phyloP scores from a whole-genome alignment of 352 stramenopile species.

The Phytophthora hibernalis region DNA sequence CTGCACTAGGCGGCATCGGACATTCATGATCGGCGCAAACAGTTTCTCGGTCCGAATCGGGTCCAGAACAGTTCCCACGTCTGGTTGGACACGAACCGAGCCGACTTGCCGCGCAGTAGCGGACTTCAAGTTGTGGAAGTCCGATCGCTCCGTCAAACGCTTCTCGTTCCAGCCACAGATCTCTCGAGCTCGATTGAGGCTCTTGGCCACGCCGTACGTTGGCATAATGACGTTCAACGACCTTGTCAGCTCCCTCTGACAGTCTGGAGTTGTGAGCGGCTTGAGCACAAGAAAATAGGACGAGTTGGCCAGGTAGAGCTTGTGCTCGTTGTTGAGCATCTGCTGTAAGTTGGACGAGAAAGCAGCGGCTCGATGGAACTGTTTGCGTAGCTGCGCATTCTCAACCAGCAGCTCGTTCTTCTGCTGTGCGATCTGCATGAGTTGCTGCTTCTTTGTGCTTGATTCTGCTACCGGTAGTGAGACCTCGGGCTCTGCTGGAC shows the following conservation, averaged over 20 bases:
- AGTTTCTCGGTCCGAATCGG: conserved; percentile 34
- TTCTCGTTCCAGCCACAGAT: conserved; percentile 45
- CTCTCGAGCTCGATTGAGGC: conserved; percentile 20
- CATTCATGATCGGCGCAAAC: conserved; percentile 36
- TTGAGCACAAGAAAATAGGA: conserved; percentile 42
- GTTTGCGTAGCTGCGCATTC: conserved; percentile 37
- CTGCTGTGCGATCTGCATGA: conserved; percentile 24
- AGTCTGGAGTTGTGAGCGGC: conserved; percentile 32
- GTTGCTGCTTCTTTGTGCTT: conserved; percentile 19
- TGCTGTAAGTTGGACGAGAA: conserved; percentile 25
- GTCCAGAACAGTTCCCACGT: conserved; percentile 42
- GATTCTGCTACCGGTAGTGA: background rate
- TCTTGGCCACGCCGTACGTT: conserved; percentile 16
- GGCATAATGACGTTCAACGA: conserved; percentile 23
- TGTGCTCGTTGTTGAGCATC: conserved; percentile 43
- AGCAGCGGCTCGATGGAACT: conserved; percentile 27
- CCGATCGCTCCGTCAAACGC: conserved; percentile 21
- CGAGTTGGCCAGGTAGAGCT: conserved; percentile 38
- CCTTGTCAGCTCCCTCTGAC: conserved; percentile 20
- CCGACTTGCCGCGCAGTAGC: conserved; percentile 27
- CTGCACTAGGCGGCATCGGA: conserved; percentile 38
- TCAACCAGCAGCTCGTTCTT: conserved; percentile 33
- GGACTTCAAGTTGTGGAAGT: conserved; percentile 39
- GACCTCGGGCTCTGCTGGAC: background rate
- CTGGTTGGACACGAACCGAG: conserved; percentile 28